Percentiles rank a stretch among this genome's conserved stretches.
phyloP scores from a whole-genome alignment of 306 rosid genomes.

The Styphnolobium japonicum region DNA sequence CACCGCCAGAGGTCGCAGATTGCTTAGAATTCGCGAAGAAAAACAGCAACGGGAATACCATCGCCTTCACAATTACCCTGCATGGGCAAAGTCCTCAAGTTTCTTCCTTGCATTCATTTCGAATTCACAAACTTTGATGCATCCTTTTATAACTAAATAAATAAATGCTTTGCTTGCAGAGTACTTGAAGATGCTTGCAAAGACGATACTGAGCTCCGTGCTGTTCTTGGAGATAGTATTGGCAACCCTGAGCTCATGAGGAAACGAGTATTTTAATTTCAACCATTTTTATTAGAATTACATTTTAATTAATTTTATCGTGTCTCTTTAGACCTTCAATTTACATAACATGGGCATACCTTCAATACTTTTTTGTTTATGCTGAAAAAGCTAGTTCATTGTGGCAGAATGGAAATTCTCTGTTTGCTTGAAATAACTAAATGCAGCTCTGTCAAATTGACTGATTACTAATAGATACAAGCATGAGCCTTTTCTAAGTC shows the following conservation, averaged over 20 bases:
- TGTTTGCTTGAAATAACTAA: not conserved
- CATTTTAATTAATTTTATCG: not conserved
- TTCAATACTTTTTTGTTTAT: no score
- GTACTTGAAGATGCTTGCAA: constrained; percentile 83
- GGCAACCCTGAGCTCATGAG: constrained; percentile 91
- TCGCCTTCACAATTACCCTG: constrained; percentile 68
- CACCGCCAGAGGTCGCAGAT: constrained; percentile 73
- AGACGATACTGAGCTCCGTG: constrained; percentile 74
- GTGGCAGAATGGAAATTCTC: not conserved
- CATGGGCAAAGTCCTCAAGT: constrained; percentile 77
- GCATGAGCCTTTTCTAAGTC: not conserved
- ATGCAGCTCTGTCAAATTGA: not conserved
- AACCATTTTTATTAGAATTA: not conserved
- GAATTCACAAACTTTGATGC: not conserved
- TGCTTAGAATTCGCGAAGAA: constrained; percentile 79
- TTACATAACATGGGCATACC: no score
- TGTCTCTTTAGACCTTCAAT: no score
- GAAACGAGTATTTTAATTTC: constrained; percentile 43
- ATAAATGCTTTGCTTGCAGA: constrained; percentile 24
- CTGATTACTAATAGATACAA: not conserved
- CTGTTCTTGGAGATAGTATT: constrained; percentile 84
- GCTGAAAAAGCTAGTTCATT: not conserved
- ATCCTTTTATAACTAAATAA: not conserved
- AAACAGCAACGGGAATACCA: constrained; percentile 71
- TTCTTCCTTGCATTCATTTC: not conserved